Base-by-base conservation (phyloP, 805 yeast genomes). In the Ogataea henricii region DNA sequence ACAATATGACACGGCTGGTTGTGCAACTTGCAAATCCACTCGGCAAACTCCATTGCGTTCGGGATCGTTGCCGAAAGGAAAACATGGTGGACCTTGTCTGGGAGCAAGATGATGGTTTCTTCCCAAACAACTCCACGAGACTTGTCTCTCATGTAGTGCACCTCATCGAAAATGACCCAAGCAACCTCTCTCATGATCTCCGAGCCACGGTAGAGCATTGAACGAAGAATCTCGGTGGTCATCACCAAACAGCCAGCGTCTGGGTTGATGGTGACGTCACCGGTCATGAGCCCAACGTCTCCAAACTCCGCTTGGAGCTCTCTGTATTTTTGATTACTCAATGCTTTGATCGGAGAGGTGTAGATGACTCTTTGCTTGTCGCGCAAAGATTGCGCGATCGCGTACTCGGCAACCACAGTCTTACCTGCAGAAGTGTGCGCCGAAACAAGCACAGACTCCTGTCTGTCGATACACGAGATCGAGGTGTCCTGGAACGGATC, bases 121-220 rank as follows among this genome's bases (percentile, higher is more conserved):
- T 94, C 99, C 99, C 99, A 94, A 29, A 94, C 99, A 45, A 94
- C 99, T 67, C 99, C 99, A 71, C 99, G 83, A 57, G 90, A 94
- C 59, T 89, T 86, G 67, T 94, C 99, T 71, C 97, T 84, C 95
- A 94, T 94, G 69, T 94, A 94, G 71, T 94, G 99, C 39, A 94
- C 97, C 67, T 94, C 99, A 69, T 94, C 99, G 56, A 94, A 94
- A 33, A 94, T 83, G 43, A 94, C 99, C 96, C 97, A 94, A 0
- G 97, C 97, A 35, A 94, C 98, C 74, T 94, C 99, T 68, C 99
- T 80, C 92, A 94, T 91, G 40, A 95, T 85, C 66, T 94, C 99
- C 12, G 97, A 89, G 53, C 99, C 99, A 66, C 98, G 78, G 66
- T 94, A 94, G 36, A 94, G 77, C 99, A 94, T 94, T 49, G 96